phyloP scores from a whole-genome alignment of 768 basidiomycete species.

The Phanerodontia chrysosporium region DNA sequence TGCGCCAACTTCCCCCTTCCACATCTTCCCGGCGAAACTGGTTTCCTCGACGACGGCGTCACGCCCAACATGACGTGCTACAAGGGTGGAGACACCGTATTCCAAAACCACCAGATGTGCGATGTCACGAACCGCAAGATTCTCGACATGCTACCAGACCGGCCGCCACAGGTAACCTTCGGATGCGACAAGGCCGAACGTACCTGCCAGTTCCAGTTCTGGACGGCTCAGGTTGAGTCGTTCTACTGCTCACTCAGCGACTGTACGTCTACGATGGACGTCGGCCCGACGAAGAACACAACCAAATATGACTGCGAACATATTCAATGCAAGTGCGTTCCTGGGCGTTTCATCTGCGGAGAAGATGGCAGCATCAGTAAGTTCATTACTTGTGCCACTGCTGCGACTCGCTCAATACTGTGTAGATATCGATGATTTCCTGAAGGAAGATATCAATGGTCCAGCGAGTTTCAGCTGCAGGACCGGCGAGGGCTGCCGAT shows the following conservation, averaged over 20 bases:
- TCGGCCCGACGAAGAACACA: constrained; percentile 61
- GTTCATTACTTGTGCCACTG: constrained; percentile 25
- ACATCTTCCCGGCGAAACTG: constrained; percentile 10
- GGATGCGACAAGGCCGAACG: constrained; percentile 65
- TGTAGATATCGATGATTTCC: constrained; percentile 89
- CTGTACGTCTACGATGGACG: constrained; percentile 48
- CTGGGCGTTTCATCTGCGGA: constrained; percentile 90
- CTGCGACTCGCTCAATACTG: neutral
- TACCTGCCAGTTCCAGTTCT: constrained; percentile 94
- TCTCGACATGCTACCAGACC: constrained; percentile 84
- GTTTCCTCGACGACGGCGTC: constrained; percentile 33
- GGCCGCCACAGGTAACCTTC: constrained; percentile 96
- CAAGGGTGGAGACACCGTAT: constrained; percentile 89
- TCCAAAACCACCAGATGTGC: constrained; percentile 96
- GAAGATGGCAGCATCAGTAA: constrained; percentile 89
- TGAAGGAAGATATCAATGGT: constrained; percentile 84
- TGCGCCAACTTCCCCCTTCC: constrained; percentile 70
- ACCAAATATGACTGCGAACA: constrained; percentile 80
- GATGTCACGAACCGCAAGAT: constrained; percentile 98
- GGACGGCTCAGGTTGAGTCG: constrained; percentile 91
- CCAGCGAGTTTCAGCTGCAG: constrained; percentile 84
- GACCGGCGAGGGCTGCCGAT: constrained; percentile 70
- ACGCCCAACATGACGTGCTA: constrained; percentile 86
- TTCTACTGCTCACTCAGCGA: constrained; percentile 88
- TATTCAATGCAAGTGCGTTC: constrained; percentile 90